Evolutionary conservation across 805 yeast species (phyloP).

Genomic region (Kurtzmaniella cleridarum): DNA sequence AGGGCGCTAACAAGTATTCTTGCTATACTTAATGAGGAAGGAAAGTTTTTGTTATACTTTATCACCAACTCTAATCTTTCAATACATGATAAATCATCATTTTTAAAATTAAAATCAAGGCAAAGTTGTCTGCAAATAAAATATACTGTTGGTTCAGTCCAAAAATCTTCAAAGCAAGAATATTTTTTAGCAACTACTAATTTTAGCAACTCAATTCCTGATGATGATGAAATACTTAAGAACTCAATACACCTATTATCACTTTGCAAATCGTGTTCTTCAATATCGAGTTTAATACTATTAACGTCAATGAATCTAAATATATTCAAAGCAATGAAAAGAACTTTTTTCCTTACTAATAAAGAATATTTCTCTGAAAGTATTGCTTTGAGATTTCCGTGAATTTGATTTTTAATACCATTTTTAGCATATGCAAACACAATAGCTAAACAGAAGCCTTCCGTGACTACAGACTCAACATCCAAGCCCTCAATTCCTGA

Average conservation of each 20-base stretch:
- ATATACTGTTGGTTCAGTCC: constrained; percentile 29
- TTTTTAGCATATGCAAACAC: constrained; percentile 39
- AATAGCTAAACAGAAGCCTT: constrained; percentile 33
- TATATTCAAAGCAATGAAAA: constrained; percentile 31
- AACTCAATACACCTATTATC: constrained; percentile 6
- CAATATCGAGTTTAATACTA: constrained; percentile 16
- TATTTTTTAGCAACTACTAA: constrained; percentile 1
- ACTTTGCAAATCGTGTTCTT: not conserved
- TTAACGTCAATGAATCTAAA: constrained; percentile 34
- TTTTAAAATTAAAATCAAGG: not conserved
- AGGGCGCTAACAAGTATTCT: too few relatives aligned
- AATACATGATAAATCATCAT: too few relatives aligned
- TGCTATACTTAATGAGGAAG: too few relatives aligned
- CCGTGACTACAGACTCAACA: constrained; percentile 16
- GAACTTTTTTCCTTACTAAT: constrained; percentile 19
- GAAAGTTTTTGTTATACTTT: too few relatives aligned
- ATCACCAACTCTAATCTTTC: too few relatives aligned
- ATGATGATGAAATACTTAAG: constrained; percentile 16
- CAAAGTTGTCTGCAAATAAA: constrained; percentile 34
- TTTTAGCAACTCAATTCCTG: constrained; percentile 21
- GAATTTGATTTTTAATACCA: constrained; percentile 33
- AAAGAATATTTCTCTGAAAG: constrained; percentile 16
- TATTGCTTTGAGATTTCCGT: constrained; percentile 9
- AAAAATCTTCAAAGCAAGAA: constrained; percentile 8
- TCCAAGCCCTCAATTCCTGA: constrained; percentile 12